Conservation (phyloP, 192 early-diverging fungal species). For the Rhizophlyctis rosea region DNA sequence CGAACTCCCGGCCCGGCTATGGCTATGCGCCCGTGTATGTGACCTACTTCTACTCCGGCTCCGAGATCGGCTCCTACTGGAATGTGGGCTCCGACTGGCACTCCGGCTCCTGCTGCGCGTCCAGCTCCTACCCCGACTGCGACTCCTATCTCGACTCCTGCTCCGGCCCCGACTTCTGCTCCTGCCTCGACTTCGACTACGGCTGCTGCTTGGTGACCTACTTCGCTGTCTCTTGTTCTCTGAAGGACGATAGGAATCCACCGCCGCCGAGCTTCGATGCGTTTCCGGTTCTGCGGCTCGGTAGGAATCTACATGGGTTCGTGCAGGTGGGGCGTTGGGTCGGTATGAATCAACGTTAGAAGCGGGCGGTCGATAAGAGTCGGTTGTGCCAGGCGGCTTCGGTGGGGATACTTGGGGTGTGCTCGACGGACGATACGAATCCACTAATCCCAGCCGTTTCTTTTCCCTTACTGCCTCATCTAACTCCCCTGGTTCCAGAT, state of each 20-base stretch:
- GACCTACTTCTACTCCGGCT: neutral
- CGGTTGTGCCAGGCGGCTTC: neutral
- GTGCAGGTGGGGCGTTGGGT: neutral
- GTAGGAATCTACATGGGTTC: neutral
- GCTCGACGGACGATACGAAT: neutral
- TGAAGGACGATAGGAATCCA: neutral
- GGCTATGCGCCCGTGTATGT: neutral
- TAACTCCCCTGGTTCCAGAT: neutral
- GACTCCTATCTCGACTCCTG: too few relatives aligned
- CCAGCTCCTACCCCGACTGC: neutral
- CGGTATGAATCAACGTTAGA: neutral
- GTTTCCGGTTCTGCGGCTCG: too few relatives aligned
- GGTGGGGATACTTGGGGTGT: neutral
- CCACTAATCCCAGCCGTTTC: neutral
- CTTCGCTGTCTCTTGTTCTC: too few relatives aligned
- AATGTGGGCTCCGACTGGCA: neutral
- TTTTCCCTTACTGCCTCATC: neutral
- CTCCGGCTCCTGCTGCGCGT: neutral
- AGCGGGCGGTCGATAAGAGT: neutral
- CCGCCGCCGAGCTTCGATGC: too few relatives aligned
- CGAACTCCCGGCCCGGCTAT: neutral
- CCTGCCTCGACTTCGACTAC: too few relatives aligned
- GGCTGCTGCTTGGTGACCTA: too few relatives aligned
- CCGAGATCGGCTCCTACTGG: neutral
- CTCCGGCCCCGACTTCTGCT: too few relatives aligned